A percentile compares a stretch with the other conserved stretches of the same genome.
phyloP scores from a whole-genome alignment of 345 rosid species.

The Kernera saxatilis region DNA sequence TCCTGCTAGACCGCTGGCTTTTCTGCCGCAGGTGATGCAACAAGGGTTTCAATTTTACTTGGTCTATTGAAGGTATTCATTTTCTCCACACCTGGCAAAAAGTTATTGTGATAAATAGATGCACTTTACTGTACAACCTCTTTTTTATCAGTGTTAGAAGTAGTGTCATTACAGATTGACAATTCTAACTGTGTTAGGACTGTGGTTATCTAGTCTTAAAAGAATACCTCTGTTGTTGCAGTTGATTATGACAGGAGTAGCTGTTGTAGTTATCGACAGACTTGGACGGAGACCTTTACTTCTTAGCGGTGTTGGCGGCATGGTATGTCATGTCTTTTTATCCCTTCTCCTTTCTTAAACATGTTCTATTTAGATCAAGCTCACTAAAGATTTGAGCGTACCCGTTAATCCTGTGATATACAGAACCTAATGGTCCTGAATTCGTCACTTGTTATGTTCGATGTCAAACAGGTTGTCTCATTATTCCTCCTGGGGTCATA shows the following conservation, averaged over 20 bases:
- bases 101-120: background rate
- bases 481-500: slow-evolving; percentile 87
- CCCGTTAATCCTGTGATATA: background rate
- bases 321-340: slow-evolving; percentile 42
- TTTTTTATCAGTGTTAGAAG: slow-evolving; percentile 2
- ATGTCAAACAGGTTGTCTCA: slow-evolving; percentile 57
- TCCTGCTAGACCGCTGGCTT: slow-evolving; percentile 78
- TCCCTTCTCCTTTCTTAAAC: background rate
- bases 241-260: slow-evolving; percentile 91
- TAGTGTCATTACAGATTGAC: background rate
- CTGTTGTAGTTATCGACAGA: slow-evolving; percentile 82
- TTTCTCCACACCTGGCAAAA: background rate
- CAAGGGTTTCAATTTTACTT: slow-evolving; percentile 83
- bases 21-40: slow-evolving; percentile 93
- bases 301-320: slow-evolving; percentile 87
- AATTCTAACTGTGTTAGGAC: background rate
- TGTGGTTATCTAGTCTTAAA: background rate
- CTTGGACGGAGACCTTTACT: slow-evolving; percentile 93
- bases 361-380: background rate
- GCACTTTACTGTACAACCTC: background rate
- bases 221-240: slow-evolving; percentile 22
- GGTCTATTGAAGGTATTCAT: slow-evolving; percentile 69
- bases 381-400: background rate
- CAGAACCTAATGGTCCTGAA: background rate
- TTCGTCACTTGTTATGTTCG: background rate